Percentiles rank a stretch among this genome's conserved stretches.
Evolutionary conservation across 768 basidiomycete genomes (phyloP).

Genomic region (Cubamyces lactineus): DNA sequence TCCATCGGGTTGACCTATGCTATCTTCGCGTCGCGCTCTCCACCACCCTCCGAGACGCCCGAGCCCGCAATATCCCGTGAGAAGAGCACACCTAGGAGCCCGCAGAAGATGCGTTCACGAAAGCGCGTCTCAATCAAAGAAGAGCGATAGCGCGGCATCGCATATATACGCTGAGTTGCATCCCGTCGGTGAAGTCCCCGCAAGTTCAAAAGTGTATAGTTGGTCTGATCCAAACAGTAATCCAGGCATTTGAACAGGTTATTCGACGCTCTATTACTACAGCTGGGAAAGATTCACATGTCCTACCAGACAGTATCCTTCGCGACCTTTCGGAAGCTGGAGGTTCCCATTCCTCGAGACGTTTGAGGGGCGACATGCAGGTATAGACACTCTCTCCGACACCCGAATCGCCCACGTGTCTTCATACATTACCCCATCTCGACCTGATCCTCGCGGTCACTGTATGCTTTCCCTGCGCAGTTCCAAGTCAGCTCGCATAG

Average conservation of each 20-base stretch:
- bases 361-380: too few relatives aligned
- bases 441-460: background rate
- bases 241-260: too few relatives aligned
- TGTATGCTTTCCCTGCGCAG: slow-evolving; percentile 3
- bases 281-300: too few relatives aligned
- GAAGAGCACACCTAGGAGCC: background rate
- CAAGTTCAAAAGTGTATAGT: too few relatives aligned
- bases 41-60: background rate
- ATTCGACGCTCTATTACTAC: too few relatives aligned
- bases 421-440: background rate
- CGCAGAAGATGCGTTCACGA: slow-evolving; percentile 9
- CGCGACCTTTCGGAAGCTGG: too few relatives aligned
- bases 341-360: too few relatives aligned
- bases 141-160: background rate
- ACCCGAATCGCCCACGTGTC: too few relatives aligned
- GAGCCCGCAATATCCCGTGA: background rate
- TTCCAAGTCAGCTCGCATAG: background rate
- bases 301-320: too few relatives aligned
- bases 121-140: slow-evolving; percentile 25
- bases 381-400: too few relatives aligned
- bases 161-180: too few relatives aligned
- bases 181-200: background rate
- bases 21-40: slow-evolving; percentile 14
- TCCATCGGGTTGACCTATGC: slow-evolving; percentile 13
- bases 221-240: too few relatives aligned